Conservation (phyloP, 2,329 filamentous ascomycete genomes). For the Trichoderma koningii region DNA sequence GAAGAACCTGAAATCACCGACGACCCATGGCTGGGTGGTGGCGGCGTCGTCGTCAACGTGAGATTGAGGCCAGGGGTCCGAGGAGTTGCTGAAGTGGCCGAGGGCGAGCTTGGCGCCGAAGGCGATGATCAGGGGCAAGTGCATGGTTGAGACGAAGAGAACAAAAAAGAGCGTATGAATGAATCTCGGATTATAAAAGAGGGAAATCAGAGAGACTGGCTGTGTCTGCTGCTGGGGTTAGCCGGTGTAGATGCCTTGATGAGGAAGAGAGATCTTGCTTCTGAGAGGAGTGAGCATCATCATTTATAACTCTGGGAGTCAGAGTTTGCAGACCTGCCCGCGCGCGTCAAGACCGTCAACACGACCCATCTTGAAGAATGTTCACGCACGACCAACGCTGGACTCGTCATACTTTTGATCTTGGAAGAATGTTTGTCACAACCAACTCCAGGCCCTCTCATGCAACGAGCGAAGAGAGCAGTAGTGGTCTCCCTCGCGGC, state of each 20-base stretch:
- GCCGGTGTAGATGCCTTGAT: conserved; percentile 13
- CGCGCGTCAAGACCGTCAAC: not conserved
- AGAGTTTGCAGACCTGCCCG: not conserved
- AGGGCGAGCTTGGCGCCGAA: conserved; percentile 38
- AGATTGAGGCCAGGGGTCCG: conserved; percentile 3
- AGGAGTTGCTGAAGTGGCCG: conserved; percentile 30
- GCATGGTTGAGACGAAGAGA: conserved; percentile 37
- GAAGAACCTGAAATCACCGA: conserved; percentile 33
- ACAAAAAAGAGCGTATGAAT: conserved; percentile 32
- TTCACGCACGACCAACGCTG: not conserved
- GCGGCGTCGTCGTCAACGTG: too few species aligned
- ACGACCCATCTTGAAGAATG: conserved; percentile 30
- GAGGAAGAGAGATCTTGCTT: not conserved
- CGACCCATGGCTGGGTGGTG: conserved; percentile 26
- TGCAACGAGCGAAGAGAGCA: conserved; percentile 32
- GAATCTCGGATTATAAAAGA: conserved; percentile 37
- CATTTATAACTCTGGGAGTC: conserved; percentile 12
- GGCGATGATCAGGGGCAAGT: conserved; percentile 37
- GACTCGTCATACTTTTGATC: not conserved
- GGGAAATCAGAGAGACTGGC: conserved; percentile 38
- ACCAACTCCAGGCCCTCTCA: too few species aligned
- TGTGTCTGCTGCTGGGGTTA: conserved; percentile 31
- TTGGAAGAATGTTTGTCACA: too few species aligned
- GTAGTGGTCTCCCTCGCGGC: conserved; percentile 29
- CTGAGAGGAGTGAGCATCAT: not conserved